Percentiles rank a stretch among this genome's conserved stretches.
Evolutionary conservation across 495 filamentous ascomycete genomes (phyloP).

Genomic region (Hypoxylon fragiforme): DNA sequence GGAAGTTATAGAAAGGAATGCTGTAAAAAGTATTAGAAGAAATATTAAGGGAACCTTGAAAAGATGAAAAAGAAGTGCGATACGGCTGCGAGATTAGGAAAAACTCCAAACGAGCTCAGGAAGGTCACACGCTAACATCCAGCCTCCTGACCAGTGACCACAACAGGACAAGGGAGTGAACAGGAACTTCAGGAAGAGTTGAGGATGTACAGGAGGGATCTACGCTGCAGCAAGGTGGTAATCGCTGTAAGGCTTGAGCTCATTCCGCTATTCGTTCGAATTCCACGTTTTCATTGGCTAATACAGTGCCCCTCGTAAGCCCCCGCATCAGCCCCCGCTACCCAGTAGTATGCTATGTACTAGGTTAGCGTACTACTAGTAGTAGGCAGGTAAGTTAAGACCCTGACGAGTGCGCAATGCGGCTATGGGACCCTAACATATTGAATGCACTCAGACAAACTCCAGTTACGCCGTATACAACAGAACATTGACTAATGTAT

Average conservation of each 20-base stretch:
- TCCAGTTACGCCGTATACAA: no score
- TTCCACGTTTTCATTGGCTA: background rate
- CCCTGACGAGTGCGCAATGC: slow-evolving; percentile 12
- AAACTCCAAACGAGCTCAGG: slow-evolving; percentile 1
- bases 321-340: background rate
- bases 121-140: slow-evolving; percentile 31
- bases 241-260: slow-evolving; percentile 19
- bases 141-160: slow-evolving; percentile 34
- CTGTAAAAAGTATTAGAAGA: slow-evolving; percentile 5
- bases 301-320: slow-evolving; percentile 5
- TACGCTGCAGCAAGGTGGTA: slow-evolving; percentile 15
- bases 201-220: slow-evolving; percentile 17
- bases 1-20: slow-evolving; percentile 8
- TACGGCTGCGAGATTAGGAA: background rate
- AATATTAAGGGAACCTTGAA: no score
- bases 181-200: no score
- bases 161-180: no score
- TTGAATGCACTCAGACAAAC: no score
- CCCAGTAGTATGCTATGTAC: background rate
- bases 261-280: slow-evolving; percentile 8
- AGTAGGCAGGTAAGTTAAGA: no score
- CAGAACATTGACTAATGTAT: background rate
- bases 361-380: no score
- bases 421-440: background rate
- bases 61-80: no score